phyloP scores from a whole-genome alignment of 1,284 basidiomycete genomes.

The Hemileia vastatrix region DNA sequence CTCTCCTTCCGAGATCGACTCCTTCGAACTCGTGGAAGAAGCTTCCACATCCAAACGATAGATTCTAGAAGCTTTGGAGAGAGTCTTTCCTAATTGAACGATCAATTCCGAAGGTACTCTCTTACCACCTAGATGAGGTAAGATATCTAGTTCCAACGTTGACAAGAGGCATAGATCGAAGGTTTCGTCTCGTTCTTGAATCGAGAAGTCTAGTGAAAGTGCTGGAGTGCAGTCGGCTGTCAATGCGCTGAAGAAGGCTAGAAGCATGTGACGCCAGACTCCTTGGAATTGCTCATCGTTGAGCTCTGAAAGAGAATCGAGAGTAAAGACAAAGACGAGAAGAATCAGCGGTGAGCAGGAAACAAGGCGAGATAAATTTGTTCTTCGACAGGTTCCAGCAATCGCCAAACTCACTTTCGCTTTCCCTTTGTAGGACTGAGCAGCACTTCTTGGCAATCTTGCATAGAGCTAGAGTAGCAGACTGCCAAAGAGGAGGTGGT shows the following conservation, averaged over 20 bases:
- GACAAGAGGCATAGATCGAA: constrained; percentile 74
- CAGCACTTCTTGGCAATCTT: no score
- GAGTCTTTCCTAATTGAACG: constrained; percentile 57
- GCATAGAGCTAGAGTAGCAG: no score
- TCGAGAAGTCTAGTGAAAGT: constrained; percentile 48
- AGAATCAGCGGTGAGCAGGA: constrained; percentile 25
- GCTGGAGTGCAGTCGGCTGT: constrained; percentile 58
- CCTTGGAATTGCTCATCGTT: constrained; percentile 56
- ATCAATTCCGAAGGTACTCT: constrained; percentile 66
- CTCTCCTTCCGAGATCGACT: constrained; percentile 28
- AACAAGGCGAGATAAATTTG: constrained; percentile 46
- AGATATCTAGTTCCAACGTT: constrained; percentile 65
- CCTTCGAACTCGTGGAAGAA: constrained; percentile 32
- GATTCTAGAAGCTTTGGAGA: constrained; percentile 65
- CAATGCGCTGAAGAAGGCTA: constrained; percentile 70
- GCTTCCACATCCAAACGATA: constrained; percentile 49
- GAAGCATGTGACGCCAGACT: constrained; percentile 75
- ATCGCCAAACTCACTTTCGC: constrained; percentile 66
- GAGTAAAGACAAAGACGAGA: no score
- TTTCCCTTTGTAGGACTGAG: no score
- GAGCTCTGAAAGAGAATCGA: constrained; percentile 48
- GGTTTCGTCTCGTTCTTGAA: constrained; percentile 65
- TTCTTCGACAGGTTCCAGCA: constrained; percentile 85
- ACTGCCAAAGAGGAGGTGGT: no score
- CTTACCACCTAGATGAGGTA: constrained; percentile 60